Evolutionary conservation across 1,139 yeast species (phyloP), one percentile per base, ranked within the genome.

Genomic region (Suhomyces chickasaworum): DNA sequence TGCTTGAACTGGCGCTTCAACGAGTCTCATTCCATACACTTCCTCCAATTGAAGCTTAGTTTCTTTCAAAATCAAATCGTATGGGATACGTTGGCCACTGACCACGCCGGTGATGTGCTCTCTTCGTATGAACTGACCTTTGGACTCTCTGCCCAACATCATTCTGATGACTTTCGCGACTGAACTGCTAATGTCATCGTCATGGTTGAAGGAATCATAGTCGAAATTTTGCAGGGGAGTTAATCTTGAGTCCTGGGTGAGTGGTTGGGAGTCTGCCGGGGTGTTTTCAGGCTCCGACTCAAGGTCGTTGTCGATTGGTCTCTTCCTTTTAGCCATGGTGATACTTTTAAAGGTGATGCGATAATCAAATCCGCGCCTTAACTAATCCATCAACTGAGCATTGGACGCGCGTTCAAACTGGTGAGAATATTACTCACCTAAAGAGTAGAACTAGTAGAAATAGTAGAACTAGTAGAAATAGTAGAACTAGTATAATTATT

Each of bases 21-120:
- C 61, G 34, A 73, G 51, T 20, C 61, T 53, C 41, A 73, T 46
- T 1, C 77, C 78, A 50, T 69, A 73, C 2, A 61, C 55, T 7
- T 55, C 51, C 29, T 57, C 53, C 32, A 74, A 47, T n/a, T 59
- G 60, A 1, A 27, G 40, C 34, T 56, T 56, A 1, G 63, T 60
- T 15, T 46, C 50, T 12, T 42, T 47, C 7, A 68, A 37, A 3
- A 64, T 48, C n/a, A 25, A 41, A 2, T 60, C 65, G 35, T 55
- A 58, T 20, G 55, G 52, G 10, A 51, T 36, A 40, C 58, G 49
- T 30, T 53, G 53, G 30, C 51, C 48, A 18, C 46, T 40, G 16
- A 58, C 41, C 17, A 52, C 58, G 37, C 57, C 64, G 3, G 51
- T 49, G 22, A 65, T 53, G 43, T 61, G 61, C 39, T 66, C 72